Evolutionary conservation across 208 protist genomes (phyloP), one percentile per base, ranked within the genome.

Genomic region (Tritrichomonas musculus): DNA sequence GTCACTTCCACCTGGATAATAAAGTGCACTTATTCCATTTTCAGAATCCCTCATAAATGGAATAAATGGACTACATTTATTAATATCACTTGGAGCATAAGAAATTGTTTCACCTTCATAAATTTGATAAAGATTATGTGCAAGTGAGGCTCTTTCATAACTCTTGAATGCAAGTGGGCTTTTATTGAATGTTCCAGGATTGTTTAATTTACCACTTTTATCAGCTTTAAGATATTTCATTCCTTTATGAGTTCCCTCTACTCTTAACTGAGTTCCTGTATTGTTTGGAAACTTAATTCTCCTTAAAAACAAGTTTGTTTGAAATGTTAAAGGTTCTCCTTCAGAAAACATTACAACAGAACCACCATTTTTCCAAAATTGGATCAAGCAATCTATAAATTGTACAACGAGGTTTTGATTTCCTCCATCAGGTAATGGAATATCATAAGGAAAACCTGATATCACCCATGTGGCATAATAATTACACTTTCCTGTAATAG

Each of bases 81-180:
- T 22, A 60, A 5, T 5, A 72, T 77, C 69, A 44, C 20, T 25
- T 77, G 36, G 36, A 20, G 36, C 69, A 77, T 20, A 77, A n/a
- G 69, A 77, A 77, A 77, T 77, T 39, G 69, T 77, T 77, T 36
- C 25, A 17, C 69, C 69, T 77, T 77, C 69, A 47, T 77, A 77
- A 47, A 77, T 36, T 22, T 2, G 39, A 2, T 20, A 4, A 39
- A 47, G 20, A 25, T 36, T 36, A 8, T 36, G 33, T 39, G 33
- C 27, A 4, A 44, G 8, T 44, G 33, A 77, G 4, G 69, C 8
- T 44, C 69, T 36, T 47, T 36, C 1, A 20, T 20, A 4, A 47
- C 25, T n/a, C 30, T 69, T 13, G 11, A n/a, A 33, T 33, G 5
- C 27, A 33, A 33, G 25, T 8, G 8, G 8, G 3, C 30, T 69